These are phyloP conservation scores for Scopulariopsis brevicaulis DNA, from an alignment of 2,329 filamentous ascomycete species.

Conservation along the genomic window DNA sequence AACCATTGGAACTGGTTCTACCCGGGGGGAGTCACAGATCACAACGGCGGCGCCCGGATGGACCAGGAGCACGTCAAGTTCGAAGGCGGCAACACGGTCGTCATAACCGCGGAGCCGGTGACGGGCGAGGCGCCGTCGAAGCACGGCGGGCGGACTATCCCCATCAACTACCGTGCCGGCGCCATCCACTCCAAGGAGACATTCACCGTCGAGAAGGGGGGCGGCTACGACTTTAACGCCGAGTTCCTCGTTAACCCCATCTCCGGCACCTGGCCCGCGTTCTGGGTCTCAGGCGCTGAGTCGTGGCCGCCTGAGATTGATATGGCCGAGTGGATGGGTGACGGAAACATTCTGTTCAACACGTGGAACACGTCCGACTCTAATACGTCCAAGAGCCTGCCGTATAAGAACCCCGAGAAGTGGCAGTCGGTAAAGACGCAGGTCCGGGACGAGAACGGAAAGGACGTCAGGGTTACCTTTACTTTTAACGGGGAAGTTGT, in stretches of 20 bases:
- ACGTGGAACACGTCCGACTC: slow-evolving; percentile 36
- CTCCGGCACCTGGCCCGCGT: slow-evolving; percentile 42
- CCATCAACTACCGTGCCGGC: slow-evolving; percentile 41
- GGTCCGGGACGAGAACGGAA: slow-evolving; percentile 35
- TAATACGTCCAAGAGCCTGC: slow-evolving; percentile 31
- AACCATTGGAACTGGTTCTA: slow-evolving; percentile 39
- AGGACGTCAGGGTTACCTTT: slow-evolving; percentile 37
- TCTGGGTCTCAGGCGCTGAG: slow-evolving; percentile 42
- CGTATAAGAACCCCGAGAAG: slow-evolving; percentile 26
- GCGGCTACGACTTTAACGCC: slow-evolving; percentile 27
- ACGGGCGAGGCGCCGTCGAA: slow-evolving; percentile 22
- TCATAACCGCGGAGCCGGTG: slow-evolving; percentile 32
- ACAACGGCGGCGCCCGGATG: slow-evolving; percentile 47
- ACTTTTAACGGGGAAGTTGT: slow-evolving; percentile 37
- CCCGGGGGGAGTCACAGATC: slow-evolving; percentile 35
- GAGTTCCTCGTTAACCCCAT: slow-evolving; percentile 25
- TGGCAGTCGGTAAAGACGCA: slow-evolving; percentile 39
- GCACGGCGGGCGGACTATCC: slow-evolving; percentile 17
- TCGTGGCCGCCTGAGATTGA: slow-evolving; percentile 49
- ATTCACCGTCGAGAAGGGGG: slow-evolving; percentile 22
- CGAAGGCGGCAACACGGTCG: slow-evolving; percentile 23
- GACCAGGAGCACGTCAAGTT: slow-evolving; percentile 29
- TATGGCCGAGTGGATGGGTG: slow-evolving; percentile 48
- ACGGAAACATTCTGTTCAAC: slow-evolving; percentile 43
- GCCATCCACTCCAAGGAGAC: slow-evolving; percentile 24